These are phyloP conservation scores for Diaporthe citri DNA, from an alignment of 2,329 filamentous ascomycete genomes.

Conservation along the genomic window DNA sequence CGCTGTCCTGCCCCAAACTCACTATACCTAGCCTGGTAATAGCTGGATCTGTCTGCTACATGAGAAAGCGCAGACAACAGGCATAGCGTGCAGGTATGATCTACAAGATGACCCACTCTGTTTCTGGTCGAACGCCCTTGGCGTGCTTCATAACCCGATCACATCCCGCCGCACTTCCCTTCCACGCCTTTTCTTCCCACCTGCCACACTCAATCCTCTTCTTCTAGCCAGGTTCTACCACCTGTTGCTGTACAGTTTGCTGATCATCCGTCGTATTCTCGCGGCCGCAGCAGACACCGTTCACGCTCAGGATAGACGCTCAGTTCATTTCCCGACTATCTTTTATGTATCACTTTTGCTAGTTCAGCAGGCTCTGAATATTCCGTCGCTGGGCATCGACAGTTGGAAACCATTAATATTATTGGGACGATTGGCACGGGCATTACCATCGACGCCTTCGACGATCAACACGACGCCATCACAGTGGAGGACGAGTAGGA, in stretches of 20 bases:
- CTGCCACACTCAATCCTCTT: constrained; percentile 42
- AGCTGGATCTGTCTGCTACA: constrained; percentile 36
- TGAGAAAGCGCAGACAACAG: constrained; percentile 48
- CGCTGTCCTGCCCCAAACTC: constrained; percentile 22
- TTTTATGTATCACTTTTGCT: constrained; percentile 45
- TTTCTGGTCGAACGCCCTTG: constrained; percentile 52
- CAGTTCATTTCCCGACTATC: constrained; percentile 44
- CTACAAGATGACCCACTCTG: constrained; percentile 50
- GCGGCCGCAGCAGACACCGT: constrained; percentile 36
- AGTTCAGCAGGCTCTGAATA: constrained; percentile 70
- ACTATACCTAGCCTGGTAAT: constrained; percentile 36
- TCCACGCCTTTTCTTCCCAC: constrained; percentile 42
- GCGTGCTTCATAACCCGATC: constrained; percentile 50
- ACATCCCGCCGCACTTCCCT: constrained; percentile 44
- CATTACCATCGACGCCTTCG: not conserved
- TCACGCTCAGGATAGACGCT: constrained; percentile 31
- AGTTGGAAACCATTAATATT: constrained; percentile 9
- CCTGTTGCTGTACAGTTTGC: constrained; percentile 41
- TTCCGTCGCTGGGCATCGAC: constrained; percentile 38
- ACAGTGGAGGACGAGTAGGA: not conserved
- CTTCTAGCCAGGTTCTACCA: constrained; percentile 30
- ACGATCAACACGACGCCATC: constrained; percentile 9
- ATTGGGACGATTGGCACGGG: not conserved
- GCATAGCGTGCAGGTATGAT: constrained; percentile 59
- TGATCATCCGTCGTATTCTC: constrained; percentile 39